Evolutionary conservation across 306 rosid species (phyloP).

Genomic region (Cercis canadensis): DNA sequence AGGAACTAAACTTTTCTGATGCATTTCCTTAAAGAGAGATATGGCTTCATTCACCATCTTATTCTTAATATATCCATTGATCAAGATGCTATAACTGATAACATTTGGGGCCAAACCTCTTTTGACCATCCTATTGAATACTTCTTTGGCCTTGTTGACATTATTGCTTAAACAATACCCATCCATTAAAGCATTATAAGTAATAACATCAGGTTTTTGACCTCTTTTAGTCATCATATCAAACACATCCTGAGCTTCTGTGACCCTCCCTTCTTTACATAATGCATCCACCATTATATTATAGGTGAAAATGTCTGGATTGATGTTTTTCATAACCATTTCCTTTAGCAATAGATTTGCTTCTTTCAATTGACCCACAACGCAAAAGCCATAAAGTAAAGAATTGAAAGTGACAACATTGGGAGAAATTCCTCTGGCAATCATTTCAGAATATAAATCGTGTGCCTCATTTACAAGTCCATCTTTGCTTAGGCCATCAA

Average conservation of each 20-base stretch:
- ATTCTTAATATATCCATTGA: constrained; percentile 23
- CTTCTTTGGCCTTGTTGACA: too few species aligned
- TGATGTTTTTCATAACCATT: constrained; percentile 19
- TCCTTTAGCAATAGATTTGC: constrained; percentile 22
- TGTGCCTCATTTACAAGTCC: neutral
- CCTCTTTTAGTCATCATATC: constrained; percentile 1
- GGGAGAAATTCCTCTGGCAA: neutral
- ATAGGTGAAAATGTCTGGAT: constrained; percentile 10
- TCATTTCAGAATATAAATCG: constrained; percentile 21
- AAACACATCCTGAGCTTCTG: neutral
- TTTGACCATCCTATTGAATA: neutral
- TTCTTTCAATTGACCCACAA: constrained; percentile 24
- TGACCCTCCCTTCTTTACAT: too few species aligned
- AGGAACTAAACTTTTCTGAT: too few species aligned
- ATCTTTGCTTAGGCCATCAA: constrained; percentile 36
- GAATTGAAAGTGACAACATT: constrained; percentile 8
- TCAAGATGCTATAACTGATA: neutral
- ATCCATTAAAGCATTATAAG: too few species aligned
- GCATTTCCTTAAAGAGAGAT: too few species aligned
- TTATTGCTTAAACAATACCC: too few species aligned
- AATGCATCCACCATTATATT: constrained; percentile 3
- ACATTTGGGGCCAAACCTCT: constrained; percentile 3
- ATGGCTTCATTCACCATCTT: constrained; percentile 23
- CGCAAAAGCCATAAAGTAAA: constrained; percentile 3
- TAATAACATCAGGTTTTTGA: neutral